A percentile compares a stretch with the other conserved stretches of the same genome.
Conservation (phyloP, 192 early-diverging fungal genomes). For the Rhizophlyctis rosea region DNA sequence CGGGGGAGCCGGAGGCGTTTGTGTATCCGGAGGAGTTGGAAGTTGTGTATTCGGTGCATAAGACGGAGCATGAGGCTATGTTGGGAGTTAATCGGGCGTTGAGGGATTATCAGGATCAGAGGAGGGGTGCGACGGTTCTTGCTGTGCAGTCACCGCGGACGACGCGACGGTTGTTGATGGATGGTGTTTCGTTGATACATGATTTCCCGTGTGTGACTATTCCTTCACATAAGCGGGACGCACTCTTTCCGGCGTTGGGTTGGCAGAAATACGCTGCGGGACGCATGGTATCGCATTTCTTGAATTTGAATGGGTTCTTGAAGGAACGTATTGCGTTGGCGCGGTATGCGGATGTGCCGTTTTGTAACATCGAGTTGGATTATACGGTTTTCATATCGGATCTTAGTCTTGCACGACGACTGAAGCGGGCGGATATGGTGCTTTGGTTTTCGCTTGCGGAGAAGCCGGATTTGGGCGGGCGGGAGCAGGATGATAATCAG, state of each 20-base stretch:
- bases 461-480: slow-evolving; percentile 84
- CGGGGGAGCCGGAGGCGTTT: slow-evolving; percentile 31
- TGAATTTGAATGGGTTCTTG: slow-evolving; percentile 72
- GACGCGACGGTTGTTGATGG: slow-evolving; percentile 36
- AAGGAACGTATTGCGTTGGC: slow-evolving; percentile 69
- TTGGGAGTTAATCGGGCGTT: slow-evolving; percentile 60
- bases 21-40: slow-evolving; percentile 51
- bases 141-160: slow-evolving; percentile 66
- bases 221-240: slow-evolving; percentile 69
- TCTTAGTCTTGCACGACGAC: slow-evolving; percentile 76
- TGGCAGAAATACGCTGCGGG: slow-evolving; percentile 75
- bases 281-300: slow-evolving; percentile 74
- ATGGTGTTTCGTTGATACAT: slow-evolving; percentile 49
- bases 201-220: slow-evolving; percentile 72
- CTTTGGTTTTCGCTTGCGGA: slow-evolving; percentile 85
- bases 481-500: slow-evolving; percentile 74
- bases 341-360: slow-evolving; percentile 79
- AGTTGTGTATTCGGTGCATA: slow-evolving; percentile 45
- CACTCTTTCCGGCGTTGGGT: slow-evolving; percentile 70
- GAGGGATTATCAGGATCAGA: slow-evolving; percentile 56
- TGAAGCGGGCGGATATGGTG: slow-evolving; percentile 74
- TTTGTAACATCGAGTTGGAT: slow-evolving; percentile 87
- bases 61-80: slow-evolving; percentile 49
- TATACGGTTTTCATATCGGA: slow-evolving; percentile 80
- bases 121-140: slow-evolving; percentile 66